phyloP scores from a whole-genome alignment of 2,329 filamentous ascomycete species.

The Arachnopeziza araneosa region DNA sequence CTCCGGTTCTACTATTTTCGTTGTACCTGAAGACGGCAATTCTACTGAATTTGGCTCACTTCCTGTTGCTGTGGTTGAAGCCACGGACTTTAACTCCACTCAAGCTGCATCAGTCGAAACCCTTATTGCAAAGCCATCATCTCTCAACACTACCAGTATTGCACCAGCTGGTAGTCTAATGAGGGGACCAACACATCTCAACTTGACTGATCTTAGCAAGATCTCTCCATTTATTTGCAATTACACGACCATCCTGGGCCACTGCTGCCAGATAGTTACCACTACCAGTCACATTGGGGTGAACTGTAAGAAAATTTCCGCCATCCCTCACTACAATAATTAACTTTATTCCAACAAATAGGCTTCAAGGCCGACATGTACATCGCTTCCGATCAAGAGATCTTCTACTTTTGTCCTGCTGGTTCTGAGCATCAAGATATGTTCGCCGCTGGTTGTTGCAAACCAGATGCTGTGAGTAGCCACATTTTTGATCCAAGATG shows the following conservation, averaged over 20 bases:
- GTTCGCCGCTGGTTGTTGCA: background rate
- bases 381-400: background rate
- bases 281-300: background rate
- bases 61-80: too few species aligned
- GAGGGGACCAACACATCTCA: background rate
- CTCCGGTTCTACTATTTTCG: background rate
- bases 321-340: background rate
- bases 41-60: background rate
- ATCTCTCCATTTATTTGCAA: background rate
- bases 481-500: background rate
- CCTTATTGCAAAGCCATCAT: too few species aligned
- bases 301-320: background rate
- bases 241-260: background rate
- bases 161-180: too few species aligned
- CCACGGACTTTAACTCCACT: background rate
- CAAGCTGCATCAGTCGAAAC: background rate
- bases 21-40: background rate
- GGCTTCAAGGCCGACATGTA: background rate
- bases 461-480: background rate
- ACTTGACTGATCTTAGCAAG: background rate
- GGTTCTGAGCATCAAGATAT: background rate
- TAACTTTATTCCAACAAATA: background rate
- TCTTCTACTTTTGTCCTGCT: background rate
- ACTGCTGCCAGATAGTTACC: background rate
- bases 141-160: background rate